phyloP scores from a whole-genome alignment of 768 basidiomycete genomes.

The Asterophora lycoperdoides region DNA sequence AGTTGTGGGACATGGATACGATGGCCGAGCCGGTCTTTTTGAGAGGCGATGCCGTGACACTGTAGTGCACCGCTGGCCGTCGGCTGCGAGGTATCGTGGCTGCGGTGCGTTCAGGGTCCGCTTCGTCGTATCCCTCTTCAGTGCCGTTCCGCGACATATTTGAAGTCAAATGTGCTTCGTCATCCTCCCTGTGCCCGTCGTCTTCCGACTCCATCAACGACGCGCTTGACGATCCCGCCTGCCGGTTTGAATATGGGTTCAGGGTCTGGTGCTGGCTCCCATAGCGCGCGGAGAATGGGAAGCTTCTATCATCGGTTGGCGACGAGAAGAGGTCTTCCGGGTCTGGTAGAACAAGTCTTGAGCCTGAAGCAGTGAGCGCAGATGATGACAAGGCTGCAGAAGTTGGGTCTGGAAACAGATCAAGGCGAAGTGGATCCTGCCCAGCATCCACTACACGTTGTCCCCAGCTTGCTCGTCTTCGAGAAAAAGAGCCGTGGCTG shows the following conservation, averaged over 20 bases:
- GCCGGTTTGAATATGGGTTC: conserved; percentile 37
- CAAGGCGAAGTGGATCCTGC: conserved; percentile 45
- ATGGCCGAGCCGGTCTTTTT: conserved; percentile 58
- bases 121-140: conserved; percentile 26
- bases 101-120: conserved; percentile 48
- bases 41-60: conserved; percentile 50
- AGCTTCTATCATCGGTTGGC: conserved; percentile 31
- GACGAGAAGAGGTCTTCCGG: conserved; percentile 50
- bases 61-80: conserved; percentile 49
- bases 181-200: conserved; percentile 45
- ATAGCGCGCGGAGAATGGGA: conserved; percentile 32
- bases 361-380: conserved; percentile 12
- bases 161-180: conserved; percentile 53
- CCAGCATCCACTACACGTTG: conserved; percentile 36
- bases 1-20: conserved; percentile 49
- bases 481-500: conserved; percentile 36
- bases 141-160: conserved; percentile 40
- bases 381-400: conserved; percentile 18
- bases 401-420: conserved; percentile 22
- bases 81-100: conserved; percentile 36
- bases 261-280: conserved; percentile 28
- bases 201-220: conserved; percentile 47
- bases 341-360: conserved; percentile 18
- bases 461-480: conserved; percentile 60
- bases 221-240: conserved; percentile 46